Evolutionary conservation across 345 rosid species (phyloP).

Genomic region (Moricandia arvensis): DNA sequence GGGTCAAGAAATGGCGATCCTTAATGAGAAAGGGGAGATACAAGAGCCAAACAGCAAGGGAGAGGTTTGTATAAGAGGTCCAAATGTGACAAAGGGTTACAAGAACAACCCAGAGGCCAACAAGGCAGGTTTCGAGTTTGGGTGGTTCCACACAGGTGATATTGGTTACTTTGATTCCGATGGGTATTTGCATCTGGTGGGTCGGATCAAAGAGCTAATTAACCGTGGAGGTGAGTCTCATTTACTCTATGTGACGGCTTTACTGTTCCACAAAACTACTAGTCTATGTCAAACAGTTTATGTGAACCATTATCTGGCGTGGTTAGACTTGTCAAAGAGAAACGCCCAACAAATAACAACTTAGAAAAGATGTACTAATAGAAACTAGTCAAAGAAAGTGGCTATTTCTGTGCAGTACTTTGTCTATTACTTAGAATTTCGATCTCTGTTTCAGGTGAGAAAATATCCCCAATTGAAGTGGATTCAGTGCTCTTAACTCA

Average conservation of each 20-base stretch:
- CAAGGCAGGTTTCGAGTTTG: conserved; percentile 69
- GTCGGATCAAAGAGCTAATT: conserved; percentile 94
- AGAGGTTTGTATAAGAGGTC: conserved; percentile 86
- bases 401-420: neutral
- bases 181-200: conserved; percentile 84
- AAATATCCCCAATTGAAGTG: conserved; percentile 92
- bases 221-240: conserved; percentile 84
- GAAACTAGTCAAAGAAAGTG: conserved; percentile 21
- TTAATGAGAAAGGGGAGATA: conserved; percentile 61
- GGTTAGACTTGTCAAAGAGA: conserved; percentile 9
- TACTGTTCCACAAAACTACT: conserved; percentile 7
- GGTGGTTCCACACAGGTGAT: conserved; percentile 97
- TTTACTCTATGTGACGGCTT: conserved; percentile 12
- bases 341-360: neutral
- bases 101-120: conserved; percentile 91
- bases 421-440: neutral
- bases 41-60: conserved; percentile 51
- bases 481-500: conserved; percentile 79
- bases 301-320: neutral
- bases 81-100: conserved; percentile 88
- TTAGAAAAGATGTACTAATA: neutral
- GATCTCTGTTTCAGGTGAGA: conserved; percentile 63
- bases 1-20: conserved; percentile 76
- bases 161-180: conserved; percentile 73
- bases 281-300: neutral